Percentiles rank a stretch among this genome's conserved stretches.
These are phyloP conservation scores for Rhizopogon rudus DNA, from an alignment of 768 basidiomycete species.

Conservation along the genomic window DNA sequence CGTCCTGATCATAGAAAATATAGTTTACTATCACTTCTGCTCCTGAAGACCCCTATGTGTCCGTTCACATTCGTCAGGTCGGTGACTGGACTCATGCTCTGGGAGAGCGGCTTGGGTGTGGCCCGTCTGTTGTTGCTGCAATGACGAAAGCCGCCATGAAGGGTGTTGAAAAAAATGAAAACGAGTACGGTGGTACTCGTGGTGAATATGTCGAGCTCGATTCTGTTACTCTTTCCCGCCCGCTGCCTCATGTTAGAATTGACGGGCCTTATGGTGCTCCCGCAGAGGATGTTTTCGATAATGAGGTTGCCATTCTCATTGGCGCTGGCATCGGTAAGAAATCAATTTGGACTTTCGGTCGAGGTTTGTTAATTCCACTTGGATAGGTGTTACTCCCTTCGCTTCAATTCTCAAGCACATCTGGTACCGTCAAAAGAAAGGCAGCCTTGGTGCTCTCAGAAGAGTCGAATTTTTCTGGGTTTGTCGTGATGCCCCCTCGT, in stretches of 20 bases:
- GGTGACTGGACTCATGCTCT: slow-evolving; percentile 84
- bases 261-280: slow-evolving; percentile 95
- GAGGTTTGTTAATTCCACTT: not conserved
- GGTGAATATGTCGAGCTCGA: slow-evolving; percentile 84
- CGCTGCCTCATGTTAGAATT: slow-evolving; percentile 68
- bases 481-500: slow-evolving; percentile 91
- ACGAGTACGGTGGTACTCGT: slow-evolving; percentile 41
- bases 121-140: slow-evolving; percentile 67
- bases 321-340: slow-evolving; percentile 87
- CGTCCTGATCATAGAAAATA: not conserved
- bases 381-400: slow-evolving; percentile 83
- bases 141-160: slow-evolving; percentile 80
- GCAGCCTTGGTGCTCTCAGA: slow-evolving; percentile 72
- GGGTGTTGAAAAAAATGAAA: slow-evolving; percentile 60
- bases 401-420: slow-evolving; percentile 94
- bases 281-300: slow-evolving; percentile 83
- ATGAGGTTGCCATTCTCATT: slow-evolving; percentile 85
- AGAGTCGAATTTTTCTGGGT: slow-evolving; percentile 96
- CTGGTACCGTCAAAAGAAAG: slow-evolving; percentile 86
- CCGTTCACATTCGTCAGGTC: slow-evolving; percentile 90
- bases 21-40: slow-evolving; percentile 95
- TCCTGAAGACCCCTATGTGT: slow-evolving; percentile 90
- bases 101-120: slow-evolving; percentile 81
- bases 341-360: not conserved
- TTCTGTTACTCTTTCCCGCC: slow-evolving; percentile 36